These are phyloP conservation scores for Globisporangium uncinulatum DNA, from an alignment of 352 stramenopile genomes.

Conservation along the genomic window DNA sequence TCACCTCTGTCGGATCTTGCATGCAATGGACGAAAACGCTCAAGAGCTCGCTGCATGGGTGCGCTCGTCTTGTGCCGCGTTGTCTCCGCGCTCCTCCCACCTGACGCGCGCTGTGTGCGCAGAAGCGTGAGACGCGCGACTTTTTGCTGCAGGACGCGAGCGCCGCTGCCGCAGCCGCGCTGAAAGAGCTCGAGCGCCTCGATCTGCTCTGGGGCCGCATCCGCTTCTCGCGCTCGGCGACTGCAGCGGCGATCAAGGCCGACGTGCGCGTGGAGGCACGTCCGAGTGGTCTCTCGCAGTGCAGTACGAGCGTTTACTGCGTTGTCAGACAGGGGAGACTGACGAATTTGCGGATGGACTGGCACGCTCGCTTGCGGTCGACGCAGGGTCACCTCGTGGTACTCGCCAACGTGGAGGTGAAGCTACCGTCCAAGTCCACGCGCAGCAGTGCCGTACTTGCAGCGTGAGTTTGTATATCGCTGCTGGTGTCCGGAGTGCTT, in stretches of 20 bases:
- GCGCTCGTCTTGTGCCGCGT: slow-evolving; percentile 2
- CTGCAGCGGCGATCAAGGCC: slow-evolving; percentile 47
- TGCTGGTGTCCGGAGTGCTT: not conserved
- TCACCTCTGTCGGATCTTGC: too few relatives aligned
- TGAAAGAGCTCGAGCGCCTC: slow-evolving; percentile 70
- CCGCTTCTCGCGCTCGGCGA: slow-evolving; percentile 42
- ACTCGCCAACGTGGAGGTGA: slow-evolving; percentile 62
- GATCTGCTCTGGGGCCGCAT: slow-evolving; percentile 82
- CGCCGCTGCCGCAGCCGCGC: slow-evolving; percentile 37
- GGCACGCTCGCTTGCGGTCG: not conserved
- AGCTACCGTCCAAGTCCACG: slow-evolving; percentile 42
- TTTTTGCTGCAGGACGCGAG: slow-evolving; percentile 60
- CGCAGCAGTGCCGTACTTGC: slow-evolving; percentile 43
- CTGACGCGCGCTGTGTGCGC: slow-evolving; percentile 1
- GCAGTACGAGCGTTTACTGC: not conserved
- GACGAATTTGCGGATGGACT: too few relatives aligned
- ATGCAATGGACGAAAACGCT: slow-evolving; percentile 18
- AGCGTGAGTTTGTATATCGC: slow-evolving; percentile 29
- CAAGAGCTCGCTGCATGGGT: slow-evolving; percentile 50
- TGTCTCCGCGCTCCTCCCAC: not conserved
- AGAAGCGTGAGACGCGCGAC: slow-evolving; percentile 56
- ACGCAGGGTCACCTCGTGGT: slow-evolving; percentile 68
- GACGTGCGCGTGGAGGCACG: slow-evolving; percentile 66
- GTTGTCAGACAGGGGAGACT: not conserved
- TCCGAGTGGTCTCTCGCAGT: not conserved